phyloP scores from a whole-genome alignment of 129 eudicot species.

The Scalesia atractyloides region DNA sequence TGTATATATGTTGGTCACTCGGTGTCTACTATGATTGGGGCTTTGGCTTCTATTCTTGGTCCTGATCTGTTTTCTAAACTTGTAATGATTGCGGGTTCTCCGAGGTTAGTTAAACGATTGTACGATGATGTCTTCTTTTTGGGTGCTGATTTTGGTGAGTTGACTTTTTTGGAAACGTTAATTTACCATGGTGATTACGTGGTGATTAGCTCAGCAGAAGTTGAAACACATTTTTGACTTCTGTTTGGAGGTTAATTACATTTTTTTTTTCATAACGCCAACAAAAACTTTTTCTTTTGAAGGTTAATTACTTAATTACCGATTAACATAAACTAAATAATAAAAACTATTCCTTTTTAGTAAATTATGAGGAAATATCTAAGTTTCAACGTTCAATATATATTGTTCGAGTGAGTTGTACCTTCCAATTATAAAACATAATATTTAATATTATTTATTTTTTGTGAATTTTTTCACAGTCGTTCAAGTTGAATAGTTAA shows the following conservation, averaged over 20 bases:
- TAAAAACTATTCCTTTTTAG: too few relatives aligned
- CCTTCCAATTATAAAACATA: too few relatives aligned
- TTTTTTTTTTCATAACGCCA: too few relatives aligned
- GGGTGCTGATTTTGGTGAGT: constrained; percentile 4
- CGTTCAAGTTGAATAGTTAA: too few relatives aligned
- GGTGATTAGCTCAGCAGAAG: neutral
- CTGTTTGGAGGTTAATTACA: neutral
- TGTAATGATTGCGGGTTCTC: constrained; percentile 65
- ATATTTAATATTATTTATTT: too few relatives aligned
- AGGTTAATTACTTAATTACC: constrained; percentile 7
- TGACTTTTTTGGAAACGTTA: constrained; percentile 27
- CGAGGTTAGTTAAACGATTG: constrained; percentile 54
- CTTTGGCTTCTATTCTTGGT: constrained; percentile 70
- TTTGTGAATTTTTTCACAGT: too few relatives aligned
- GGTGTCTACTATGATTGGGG: constrained; percentile 84
- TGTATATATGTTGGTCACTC: constrained; percentile 90
- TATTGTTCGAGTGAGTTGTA: too few relatives aligned
- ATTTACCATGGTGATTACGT: constrained; percentile 19
- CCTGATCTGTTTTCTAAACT: constrained; percentile 82
- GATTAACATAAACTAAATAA: neutral
- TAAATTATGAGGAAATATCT: too few relatives aligned
- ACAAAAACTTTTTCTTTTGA: neutral
- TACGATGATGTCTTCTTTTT: constrained; percentile 1
- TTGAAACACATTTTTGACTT: neutral
- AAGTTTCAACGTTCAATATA: too few relatives aligned